Conservation (phyloP, 108 stramenopile species). For the Licmophora abbreviata region DNA sequence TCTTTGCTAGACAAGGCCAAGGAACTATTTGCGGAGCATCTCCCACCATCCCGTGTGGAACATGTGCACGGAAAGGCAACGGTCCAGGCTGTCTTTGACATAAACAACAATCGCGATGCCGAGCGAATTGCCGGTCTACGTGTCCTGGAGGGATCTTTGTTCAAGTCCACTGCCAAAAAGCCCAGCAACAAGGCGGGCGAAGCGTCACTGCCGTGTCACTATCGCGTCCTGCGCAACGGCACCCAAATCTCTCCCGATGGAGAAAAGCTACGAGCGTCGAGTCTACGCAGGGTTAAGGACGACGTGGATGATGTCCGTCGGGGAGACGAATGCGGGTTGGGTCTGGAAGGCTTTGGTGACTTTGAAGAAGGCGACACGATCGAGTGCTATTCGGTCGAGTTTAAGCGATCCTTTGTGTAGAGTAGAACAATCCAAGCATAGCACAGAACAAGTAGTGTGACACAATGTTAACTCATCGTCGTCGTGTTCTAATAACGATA, state of each 20-base stretch:
- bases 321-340: constrained; percentile 79
- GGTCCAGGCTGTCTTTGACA: constrained; percentile 67
- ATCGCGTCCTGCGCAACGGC: constrained; percentile 56
- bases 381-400: constrained; percentile 70
- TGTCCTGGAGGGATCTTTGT: constrained; percentile 54
- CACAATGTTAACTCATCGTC: too few species aligned
- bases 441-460: too few species aligned
- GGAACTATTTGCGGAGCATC: constrained; percentile 43
- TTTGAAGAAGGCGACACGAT: constrained; percentile 66
- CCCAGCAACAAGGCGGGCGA: constrained; percentile 1
- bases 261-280: constrained; percentile 39
- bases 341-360: constrained; percentile 50
- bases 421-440: too few species aligned
- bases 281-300: constrained; percentile 66
- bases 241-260: constrained; percentile 40
- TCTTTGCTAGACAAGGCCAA: constrained; percentile 72
- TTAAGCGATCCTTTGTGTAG: constrained; percentile 34
- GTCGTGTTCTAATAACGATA: too few species aligned
- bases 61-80: constrained; percentile 59
- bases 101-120: constrained; percentile 42
- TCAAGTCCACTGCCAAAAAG: constrained; percentile 33
- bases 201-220: constrained; percentile 25
- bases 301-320: constrained; percentile 51
- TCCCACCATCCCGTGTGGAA: constrained; percentile 37
- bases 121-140: constrained; percentile 62